phyloP scores from a whole-genome alignment of 345 rosid genomes.

The Pistacia atlantica region DNA sequence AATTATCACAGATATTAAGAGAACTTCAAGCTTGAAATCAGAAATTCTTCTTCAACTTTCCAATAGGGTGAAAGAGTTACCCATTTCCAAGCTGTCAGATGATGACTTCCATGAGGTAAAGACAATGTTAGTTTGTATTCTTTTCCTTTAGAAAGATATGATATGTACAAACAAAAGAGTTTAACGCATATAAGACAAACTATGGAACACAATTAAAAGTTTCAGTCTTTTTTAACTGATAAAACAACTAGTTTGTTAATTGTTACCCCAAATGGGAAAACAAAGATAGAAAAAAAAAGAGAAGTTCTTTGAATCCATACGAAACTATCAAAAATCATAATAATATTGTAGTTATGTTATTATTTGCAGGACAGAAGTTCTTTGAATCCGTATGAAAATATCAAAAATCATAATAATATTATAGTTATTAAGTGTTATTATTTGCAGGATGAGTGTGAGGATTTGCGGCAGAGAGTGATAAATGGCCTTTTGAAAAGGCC shows the following conservation, averaged over 20 bases:
- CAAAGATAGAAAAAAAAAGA: no score
- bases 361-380: constrained; percentile 37
- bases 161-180: not conserved
- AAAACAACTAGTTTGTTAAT: no score
- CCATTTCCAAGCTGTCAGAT: constrained; percentile 43
- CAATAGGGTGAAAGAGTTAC: constrained; percentile 34
- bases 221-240: no score
- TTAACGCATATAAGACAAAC: no score
- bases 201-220: no score
- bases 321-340: not conserved
- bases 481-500: no score
- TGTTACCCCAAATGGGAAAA: no score
- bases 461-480: no score
- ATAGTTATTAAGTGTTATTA: no score
- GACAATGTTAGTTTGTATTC: not conserved
- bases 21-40: constrained; percentile 10
- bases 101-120: constrained; percentile 53
- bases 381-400: no score
- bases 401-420: no score
- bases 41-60: constrained; percentile 44
- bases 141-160: not conserved
- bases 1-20: constrained; percentile 40
- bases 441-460: no score
- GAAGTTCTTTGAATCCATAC: not conserved
- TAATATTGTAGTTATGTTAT: not conserved